Base-by-base conservation (phyloP, 202 grass and related monocot species). In the Panicum hallii region DNA sequence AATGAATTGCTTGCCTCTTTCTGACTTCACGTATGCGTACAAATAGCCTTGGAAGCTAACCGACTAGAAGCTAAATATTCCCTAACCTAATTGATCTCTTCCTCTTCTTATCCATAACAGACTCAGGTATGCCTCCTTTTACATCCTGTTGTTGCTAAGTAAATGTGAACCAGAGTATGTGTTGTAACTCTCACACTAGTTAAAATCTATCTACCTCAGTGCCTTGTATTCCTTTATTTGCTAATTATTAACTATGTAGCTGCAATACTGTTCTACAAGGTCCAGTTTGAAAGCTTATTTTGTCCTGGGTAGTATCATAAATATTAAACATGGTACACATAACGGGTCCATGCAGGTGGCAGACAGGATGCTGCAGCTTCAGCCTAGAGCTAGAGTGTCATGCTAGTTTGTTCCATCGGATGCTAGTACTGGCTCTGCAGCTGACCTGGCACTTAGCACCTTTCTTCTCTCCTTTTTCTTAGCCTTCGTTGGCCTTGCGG, bases 41-140 rank as follows among this genome's bases (percentile, higher is more conserved):
- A n/a, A n/a, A n/a, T n/a, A n/a, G n/a, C n/a, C n/a, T n/a, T n/a
- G n/a, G n/a, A n/a, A n/a, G n/a, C n/a, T n/a, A n/a, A n/a, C n/a
- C n/a, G n/a, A n/a, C n/a, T n/a, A n/a, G n/a, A n/a, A n/a, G n/a
- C n/a, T n/a, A n/a, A n/a, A n/a, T n/a, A n/a, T n/a, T n/a, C n/a
- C n/a, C n/a, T n/a, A n/a, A n/a, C n/a, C n/a, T n/a, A n/a, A n/a
- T n/a, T n/a, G n/a, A n/a, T n/a, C n/a, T n/a, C n/a, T n/a, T n/a
- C n/a, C n/a, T n/a, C n/a, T n/a, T n/a, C n/a, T n/a, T n/a, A n/a
- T n/a, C n/a, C n/a, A n/a, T n/a, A n/a, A n/a, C 96, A 99, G 86
- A 99, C 96, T 78, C 96, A 99, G 93, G 96, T 93, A 83, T 72
- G 9, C 42, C 5, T 66, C 36, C 1, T 66, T 49, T 23, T 77